These are phyloP conservation scores for Drechslerella coelobrocha DNA, from an alignment of 2,329 filamentous ascomycete species.

Conservation along the genomic window DNA sequence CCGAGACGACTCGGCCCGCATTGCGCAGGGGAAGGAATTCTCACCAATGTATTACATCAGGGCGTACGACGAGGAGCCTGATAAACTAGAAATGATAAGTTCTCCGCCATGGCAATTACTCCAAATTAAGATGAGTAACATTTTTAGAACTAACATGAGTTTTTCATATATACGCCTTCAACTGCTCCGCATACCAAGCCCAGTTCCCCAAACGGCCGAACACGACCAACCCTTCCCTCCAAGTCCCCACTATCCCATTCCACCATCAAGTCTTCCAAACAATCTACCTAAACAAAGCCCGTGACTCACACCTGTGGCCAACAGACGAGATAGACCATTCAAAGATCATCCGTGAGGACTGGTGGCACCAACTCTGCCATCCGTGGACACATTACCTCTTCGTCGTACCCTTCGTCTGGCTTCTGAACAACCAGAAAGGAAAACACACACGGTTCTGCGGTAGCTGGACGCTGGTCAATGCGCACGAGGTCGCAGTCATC, in stretches of 20 bases:
- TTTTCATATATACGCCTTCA: constrained; percentile 23
- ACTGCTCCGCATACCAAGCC: constrained; percentile 41
- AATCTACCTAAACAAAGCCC: constrained; percentile 69
- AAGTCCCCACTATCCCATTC: constrained; percentile 20
- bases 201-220: constrained; percentile 46
- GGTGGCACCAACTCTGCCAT: constrained; percentile 74
- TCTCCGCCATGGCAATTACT: neutral
- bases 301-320: constrained; percentile 66
- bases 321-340: constrained; percentile 66
- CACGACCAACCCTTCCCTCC: constrained; percentile 19
- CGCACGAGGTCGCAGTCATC: constrained; percentile 74
- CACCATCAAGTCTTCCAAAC: constrained; percentile 57
- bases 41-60: constrained; percentile 72
- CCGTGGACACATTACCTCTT: constrained; percentile 69
- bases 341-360: constrained; percentile 70
- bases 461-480: constrained; percentile 73
- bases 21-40: constrained; percentile 62
- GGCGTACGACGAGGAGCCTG: constrained; percentile 65
- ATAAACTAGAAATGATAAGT: constrained; percentile 67
- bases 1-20: constrained; percentile 58
- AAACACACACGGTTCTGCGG: constrained; percentile 70
- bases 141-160: constrained; percentile 10
- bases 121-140: neutral
- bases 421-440: constrained; percentile 67
- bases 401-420: constrained; percentile 75